Evolutionary conservation across 164 flowering plant genomes (phyloP).

Genomic region (Brasenia schreberi): DNA sequence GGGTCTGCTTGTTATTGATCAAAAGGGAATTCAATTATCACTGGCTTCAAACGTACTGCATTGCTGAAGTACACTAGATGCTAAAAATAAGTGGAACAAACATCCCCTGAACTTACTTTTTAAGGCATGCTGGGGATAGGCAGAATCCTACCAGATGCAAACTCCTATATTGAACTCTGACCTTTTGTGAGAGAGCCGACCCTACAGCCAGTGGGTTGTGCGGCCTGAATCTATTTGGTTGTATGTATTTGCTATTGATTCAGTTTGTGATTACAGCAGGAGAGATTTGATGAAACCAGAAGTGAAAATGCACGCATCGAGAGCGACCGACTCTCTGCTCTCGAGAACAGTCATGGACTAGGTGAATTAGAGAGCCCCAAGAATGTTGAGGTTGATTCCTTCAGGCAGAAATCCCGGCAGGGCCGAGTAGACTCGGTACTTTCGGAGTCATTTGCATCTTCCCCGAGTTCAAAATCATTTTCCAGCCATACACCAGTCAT

Average conservation of each 20-base stretch:
- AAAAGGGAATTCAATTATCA: too few species aligned
- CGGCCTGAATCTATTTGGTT: too few species aligned
- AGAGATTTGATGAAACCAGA: neutral
- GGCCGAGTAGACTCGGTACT: neutral
- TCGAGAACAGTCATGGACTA: neutral
- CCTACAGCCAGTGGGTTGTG: too few species aligned
- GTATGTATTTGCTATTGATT: neutral
- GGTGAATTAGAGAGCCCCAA: constrained; percentile 40
- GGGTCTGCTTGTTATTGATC: too few species aligned
- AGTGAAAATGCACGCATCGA: neutral
- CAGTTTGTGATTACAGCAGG: neutral
- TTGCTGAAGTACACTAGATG: too few species aligned
- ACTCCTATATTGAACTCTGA: too few species aligned
- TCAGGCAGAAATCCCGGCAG: neutral
- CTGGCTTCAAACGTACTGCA: too few species aligned
- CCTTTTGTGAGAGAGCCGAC: too few species aligned
- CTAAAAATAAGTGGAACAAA: too few species aligned
- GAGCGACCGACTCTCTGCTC: neutral
- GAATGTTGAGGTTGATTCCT: constrained; percentile 46
- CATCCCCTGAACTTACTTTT: too few species aligned
- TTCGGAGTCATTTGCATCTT: neutral
- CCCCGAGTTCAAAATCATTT: neutral
- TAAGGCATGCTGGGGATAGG: too few species aligned
- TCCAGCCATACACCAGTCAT: neutral
- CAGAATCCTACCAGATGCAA: too few species aligned